Base-by-base conservation (phyloP, 2,329 filamentous ascomycete species). In the Dactylellina haptotyla region DNA sequence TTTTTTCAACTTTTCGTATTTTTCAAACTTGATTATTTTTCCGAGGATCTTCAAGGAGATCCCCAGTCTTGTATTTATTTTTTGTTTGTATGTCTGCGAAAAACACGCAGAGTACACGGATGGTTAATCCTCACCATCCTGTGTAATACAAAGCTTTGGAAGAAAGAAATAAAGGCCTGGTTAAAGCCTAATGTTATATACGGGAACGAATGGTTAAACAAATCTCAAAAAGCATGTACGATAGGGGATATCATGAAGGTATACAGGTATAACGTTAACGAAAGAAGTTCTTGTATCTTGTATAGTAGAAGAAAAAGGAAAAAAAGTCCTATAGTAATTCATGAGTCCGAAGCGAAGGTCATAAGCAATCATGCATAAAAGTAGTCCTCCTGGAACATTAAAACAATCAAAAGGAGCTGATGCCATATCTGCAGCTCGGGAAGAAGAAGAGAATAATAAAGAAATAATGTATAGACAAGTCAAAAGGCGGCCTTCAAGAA, bases 181-280 rank as follows among this genome's bases (percentile, higher is more conserved):
- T n/a, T n/a, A n/a, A n/a, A n/a, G n/a, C n/a, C n/a, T 34, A 14
- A 34, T 14, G 32, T 34, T 34, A 34, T 34, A 14, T 34, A 34
- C 32, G 32, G 6, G 32, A 34, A 6, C 14, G 14, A 14, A 34
- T 6, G 32, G 32, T n/a, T 34, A 34, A 34, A 34, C 32, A 34
- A 2, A 18, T 16, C 14, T 45, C 2, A 18, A 46, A 46, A 46
- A 3, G 23, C 41, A 46, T 46, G 41, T 18, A 18, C 14, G 41
- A 37, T 30, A 54, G 25, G 14, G 25, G n/a, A 37, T 34, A 37
- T 9, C 26, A 32, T n/a, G 8, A 32, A 23, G 32, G 18, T 18
- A 37, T 54, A 54, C 50, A 32, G n/a, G 28, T 46, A 46, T 18
- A 56, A 39, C 30, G 32, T 39, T 56, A 56, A 37, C 10, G 30